A percentile compares a stretch with the other conserved stretches of the same genome.
Conservation (phyloP, 371 early-diverging fungal genomes). For the Chytridium lagenaria region DNA sequence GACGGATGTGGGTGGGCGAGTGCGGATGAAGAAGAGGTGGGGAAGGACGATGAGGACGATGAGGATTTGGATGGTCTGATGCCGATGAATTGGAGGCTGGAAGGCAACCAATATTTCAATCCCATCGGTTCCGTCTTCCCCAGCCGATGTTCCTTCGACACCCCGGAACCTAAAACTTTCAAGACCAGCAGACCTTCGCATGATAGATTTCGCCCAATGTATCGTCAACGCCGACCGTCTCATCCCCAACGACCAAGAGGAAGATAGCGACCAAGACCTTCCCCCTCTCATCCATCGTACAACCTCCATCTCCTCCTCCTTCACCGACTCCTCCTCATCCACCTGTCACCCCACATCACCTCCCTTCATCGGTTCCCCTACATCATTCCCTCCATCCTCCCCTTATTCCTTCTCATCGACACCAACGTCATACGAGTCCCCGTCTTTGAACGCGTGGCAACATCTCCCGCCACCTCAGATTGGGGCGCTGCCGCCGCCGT, state of each 20-base stretch:
- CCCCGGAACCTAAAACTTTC: neutral
- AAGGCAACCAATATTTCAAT: neutral
- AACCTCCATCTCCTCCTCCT: neutral
- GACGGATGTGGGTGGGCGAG: neutral
- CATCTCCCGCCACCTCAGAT: neutral
- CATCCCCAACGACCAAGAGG: slow-evolving; percentile 13
- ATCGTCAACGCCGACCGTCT: slow-evolving; percentile 46
- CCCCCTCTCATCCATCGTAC: neutral
- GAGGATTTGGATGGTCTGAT: neutral
- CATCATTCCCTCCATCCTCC: neutral
- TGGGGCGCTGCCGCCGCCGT: neutral
- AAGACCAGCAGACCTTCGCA: slow-evolving; percentile 69
- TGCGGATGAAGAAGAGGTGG: neutral
- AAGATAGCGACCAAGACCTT: neutral
- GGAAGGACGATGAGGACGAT: neutral
- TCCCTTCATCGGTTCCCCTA: neutral
- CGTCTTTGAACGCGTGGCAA: neutral
- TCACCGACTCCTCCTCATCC: neutral
- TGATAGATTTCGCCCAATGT: slow-evolving; percentile 95
- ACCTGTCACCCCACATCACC: neutral
- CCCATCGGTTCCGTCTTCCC: neutral
- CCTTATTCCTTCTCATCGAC: too few relatives aligned
- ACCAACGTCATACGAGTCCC: neutral
- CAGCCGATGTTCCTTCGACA: neutral
- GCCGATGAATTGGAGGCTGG: neutral